Evolutionary conservation across 768 basidiomycete species (phyloP).

Genomic region (Lactarius tabidus): DNA sequence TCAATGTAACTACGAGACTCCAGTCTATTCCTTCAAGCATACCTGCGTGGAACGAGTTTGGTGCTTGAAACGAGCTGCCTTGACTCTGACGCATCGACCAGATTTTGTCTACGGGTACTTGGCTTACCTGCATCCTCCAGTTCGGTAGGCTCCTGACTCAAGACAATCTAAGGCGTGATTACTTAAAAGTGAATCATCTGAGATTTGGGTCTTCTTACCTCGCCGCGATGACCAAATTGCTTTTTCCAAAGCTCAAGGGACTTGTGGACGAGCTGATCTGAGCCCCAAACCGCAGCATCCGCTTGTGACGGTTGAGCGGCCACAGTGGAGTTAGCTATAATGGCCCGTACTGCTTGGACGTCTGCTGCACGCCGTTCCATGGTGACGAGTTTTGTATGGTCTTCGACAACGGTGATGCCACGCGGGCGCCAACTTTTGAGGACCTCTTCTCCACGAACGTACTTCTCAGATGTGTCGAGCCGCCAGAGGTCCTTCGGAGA

Average conservation of each 20-base stretch:
- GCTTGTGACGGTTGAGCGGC: slow-evolving; percentile 44
- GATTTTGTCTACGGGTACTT: slow-evolving; percentile 34
- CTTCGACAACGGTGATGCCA: slow-evolving; percentile 85
- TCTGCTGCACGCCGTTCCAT: slow-evolving; percentile 78
- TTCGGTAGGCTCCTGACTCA: slow-evolving; percentile 68
- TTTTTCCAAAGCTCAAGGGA: slow-evolving; percentile 81
- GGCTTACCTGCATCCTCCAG: slow-evolving; percentile 41
- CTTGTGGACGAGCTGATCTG: slow-evolving; percentile 59
- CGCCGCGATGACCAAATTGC: slow-evolving; percentile 68
- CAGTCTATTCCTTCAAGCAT: slow-evolving; percentile 26
- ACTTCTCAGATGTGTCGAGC: slow-evolving; percentile 91
- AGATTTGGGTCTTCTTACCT: slow-evolving; percentile 45
- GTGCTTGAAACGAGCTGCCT: slow-evolving; percentile 70
- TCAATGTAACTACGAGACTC: slow-evolving; percentile 14
- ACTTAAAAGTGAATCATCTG: slow-evolving; percentile 19
- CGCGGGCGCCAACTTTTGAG: slow-evolving; percentile 83
- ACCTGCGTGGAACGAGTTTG: slow-evolving; percentile 73
- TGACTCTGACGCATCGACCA: slow-evolving; percentile 43
- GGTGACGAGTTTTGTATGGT: slow-evolving; percentile 67
- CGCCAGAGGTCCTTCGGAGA: slow-evolving; percentile 91
- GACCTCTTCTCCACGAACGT: slow-evolving; percentile 87
- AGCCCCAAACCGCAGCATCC: slow-evolving; percentile 60
- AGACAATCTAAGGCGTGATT: slow-evolving; percentile 56
- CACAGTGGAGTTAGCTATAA: slow-evolving; percentile 53
- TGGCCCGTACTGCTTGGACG: slow-evolving; percentile 81